Conservation (phyloP, 768 basidiomycete genomes). For the Kockovaella imperatae region DNA sequence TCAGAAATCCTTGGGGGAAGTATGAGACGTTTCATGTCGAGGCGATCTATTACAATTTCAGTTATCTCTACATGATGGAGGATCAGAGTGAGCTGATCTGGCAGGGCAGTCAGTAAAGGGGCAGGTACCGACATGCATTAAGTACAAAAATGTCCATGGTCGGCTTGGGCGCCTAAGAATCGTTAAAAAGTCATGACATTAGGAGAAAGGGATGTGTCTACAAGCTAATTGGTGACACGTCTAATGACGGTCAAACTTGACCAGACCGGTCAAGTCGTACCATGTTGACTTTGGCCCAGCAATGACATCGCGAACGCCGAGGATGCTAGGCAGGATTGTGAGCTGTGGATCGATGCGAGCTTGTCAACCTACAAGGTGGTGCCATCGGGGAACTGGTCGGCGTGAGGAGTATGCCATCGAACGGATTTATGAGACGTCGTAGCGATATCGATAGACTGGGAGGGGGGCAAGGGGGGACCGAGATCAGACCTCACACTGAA, state of each 20-base stretch:
- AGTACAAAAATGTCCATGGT: no score
- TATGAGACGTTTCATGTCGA: constrained; percentile 3
- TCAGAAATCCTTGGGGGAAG: constrained; percentile 20
- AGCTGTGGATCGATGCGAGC: neutral
- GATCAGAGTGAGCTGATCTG: constrained; percentile 5
- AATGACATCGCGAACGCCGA: constrained; percentile 2
- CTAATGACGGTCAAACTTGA: neutral
- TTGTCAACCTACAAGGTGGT: constrained; percentile 5
- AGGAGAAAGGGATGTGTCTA: neutral
- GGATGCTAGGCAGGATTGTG: neutral
- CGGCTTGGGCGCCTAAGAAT: no score
- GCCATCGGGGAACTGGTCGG: neutral
- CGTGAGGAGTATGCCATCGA: neutral
- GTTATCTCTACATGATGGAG: neutral
- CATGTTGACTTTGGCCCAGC: neutral
- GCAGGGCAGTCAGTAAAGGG: no score
- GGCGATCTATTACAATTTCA: constrained; percentile 1
- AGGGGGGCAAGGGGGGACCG: neutral
- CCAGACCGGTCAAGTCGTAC: neutral
- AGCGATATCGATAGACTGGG: neutral
- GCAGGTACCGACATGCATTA: no score
- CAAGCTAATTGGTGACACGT: neutral
- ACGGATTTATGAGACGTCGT: neutral
- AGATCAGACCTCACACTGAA: neutral
- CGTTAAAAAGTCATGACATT: no score